Conservation (phyloP, 1,284 basidiomycete genomes). For the Boletellus deceptivus region DNA sequence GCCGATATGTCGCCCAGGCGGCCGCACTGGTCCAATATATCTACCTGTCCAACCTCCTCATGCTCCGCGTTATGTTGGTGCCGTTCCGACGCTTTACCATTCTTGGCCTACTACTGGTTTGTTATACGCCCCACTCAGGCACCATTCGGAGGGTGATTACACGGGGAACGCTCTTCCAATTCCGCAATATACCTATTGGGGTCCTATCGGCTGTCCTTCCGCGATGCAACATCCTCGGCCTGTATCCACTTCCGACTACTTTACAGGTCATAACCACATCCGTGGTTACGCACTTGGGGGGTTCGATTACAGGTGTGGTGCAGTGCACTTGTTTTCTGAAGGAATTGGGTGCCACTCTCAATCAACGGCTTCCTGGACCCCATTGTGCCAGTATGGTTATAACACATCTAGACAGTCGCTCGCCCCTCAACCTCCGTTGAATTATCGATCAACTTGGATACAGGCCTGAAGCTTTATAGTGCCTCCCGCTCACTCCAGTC, state of each 20-base stretch:
- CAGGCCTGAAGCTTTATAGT: constrained; percentile 38
- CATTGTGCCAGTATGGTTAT: constrained; percentile 41
- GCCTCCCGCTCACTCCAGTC: constrained; percentile 4
- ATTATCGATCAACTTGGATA: constrained; percentile 52
- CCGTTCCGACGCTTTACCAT: constrained; percentile 33
- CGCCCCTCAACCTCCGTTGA: constrained; percentile 37
- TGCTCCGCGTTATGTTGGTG: constrained; percentile 24
- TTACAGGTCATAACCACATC: constrained; percentile 46
- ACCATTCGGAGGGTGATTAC: constrained; percentile 19
- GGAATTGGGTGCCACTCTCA: constrained; percentile 39
- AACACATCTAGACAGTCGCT: constrained; percentile 37
- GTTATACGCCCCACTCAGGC: constrained; percentile 31
- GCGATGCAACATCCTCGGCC: constrained; percentile 53
- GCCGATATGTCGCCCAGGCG: constrained; percentile 56
- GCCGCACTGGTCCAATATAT: constrained; percentile 54
- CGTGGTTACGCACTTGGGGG: constrained; percentile 61
- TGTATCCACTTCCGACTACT: constrained; percentile 50
- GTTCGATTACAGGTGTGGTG: constrained; percentile 50
- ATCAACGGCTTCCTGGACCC: constrained; percentile 43
- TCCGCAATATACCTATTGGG: constrained; percentile 44
- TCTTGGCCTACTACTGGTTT: constrained; percentile 40
- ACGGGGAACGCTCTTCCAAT: constrained; percentile 10
- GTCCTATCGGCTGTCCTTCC: constrained; percentile 34
- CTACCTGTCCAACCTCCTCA: constrained; percentile 60
- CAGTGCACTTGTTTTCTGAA: constrained; percentile 43